Evolutionary conservation across 768 basidiomycete genomes (phyloP).

Genomic region (Russula foetens): DNA sequence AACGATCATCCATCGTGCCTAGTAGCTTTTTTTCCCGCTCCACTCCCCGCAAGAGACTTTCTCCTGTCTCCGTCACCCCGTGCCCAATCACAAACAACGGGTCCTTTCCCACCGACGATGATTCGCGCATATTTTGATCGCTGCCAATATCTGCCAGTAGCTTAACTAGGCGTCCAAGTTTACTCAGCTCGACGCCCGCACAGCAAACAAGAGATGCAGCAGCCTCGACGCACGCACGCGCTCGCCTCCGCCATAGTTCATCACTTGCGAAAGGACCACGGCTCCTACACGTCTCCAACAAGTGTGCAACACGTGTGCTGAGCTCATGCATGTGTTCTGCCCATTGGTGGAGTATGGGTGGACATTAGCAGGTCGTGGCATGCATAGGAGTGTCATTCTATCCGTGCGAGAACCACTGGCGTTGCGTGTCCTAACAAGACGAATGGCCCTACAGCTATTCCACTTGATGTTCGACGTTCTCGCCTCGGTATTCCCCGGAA

Average conservation of each 20-base stretch:
- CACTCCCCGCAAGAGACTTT: too few species aligned
- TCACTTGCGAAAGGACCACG: not conserved
- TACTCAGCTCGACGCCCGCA: not conserved
- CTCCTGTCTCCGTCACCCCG: too few species aligned
- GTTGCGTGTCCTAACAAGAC: not conserved
- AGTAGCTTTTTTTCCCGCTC: too few species aligned
- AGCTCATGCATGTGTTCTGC: not conserved
- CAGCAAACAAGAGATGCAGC: not conserved
- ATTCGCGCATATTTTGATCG: not conserved
- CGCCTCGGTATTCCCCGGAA: too few species aligned
- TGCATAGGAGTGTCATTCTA: too few species aligned
- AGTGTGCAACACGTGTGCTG: not conserved
- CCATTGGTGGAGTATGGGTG: too few species aligned
- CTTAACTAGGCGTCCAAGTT: not conserved
- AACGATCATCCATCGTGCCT: too few species aligned
- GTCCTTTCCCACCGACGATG: not conserved
- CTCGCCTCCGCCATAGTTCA: conserved; percentile 1
- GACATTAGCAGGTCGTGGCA: not conserved
- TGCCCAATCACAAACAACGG: not conserved
- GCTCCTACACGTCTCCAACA: not conserved
- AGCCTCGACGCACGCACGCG: conserved; percentile 11
- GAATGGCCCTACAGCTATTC: too few species aligned
- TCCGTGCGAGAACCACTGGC: too few species aligned
- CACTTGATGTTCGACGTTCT: too few species aligned
- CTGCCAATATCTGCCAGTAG: not conserved